These are phyloP conservation scores for Hyphodiscus sp. DNA, from an alignment of 2,329 filamentous ascomycete genomes.

Conservation along the genomic window DNA sequence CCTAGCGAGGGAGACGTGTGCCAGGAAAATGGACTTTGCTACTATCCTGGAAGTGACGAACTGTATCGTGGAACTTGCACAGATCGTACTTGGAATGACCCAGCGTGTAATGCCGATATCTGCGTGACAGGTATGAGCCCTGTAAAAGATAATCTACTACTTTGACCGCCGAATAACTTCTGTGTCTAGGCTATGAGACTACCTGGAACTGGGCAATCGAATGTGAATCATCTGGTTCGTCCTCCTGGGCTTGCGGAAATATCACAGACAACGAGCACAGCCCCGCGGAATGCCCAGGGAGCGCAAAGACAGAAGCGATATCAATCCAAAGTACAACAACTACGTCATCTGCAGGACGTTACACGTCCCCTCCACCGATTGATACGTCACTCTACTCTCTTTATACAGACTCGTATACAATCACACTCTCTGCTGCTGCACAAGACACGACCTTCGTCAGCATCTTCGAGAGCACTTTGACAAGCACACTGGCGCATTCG, in stretches of 20 bases:
- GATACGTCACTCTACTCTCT: constrained; percentile 11
- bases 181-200: constrained; percentile 10
- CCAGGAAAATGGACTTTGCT: constrained; percentile 15
- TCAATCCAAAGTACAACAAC: constrained; percentile 4
- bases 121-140: constrained; percentile 11
- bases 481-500: constrained; percentile 5
- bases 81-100: constrained; percentile 16
- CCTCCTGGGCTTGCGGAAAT: constrained; percentile 3
- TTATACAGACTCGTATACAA: constrained; percentile 8
- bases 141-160: background rate
- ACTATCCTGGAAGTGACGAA: constrained; percentile 3
- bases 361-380: constrained; percentile 12
- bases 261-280: constrained; percentile 1
- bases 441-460: constrained; percentile 11
- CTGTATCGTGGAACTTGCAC: constrained; percentile 17
- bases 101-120: constrained; percentile 11
- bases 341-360: constrained; percentile 8
- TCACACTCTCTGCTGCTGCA: constrained; percentile 5
- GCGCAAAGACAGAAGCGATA: constrained; percentile 1
- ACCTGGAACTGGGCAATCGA: constrained; percentile 14
- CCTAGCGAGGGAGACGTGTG: constrained; percentile 17
- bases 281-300: constrained; percentile 6
- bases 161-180: background rate
- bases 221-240: constrained; percentile 1
- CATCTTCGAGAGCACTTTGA: constrained; percentile 13